Base-by-base conservation (phyloP, 2,329 filamentous ascomycete genomes). In the Pestalotiopsis sp. region DNA sequence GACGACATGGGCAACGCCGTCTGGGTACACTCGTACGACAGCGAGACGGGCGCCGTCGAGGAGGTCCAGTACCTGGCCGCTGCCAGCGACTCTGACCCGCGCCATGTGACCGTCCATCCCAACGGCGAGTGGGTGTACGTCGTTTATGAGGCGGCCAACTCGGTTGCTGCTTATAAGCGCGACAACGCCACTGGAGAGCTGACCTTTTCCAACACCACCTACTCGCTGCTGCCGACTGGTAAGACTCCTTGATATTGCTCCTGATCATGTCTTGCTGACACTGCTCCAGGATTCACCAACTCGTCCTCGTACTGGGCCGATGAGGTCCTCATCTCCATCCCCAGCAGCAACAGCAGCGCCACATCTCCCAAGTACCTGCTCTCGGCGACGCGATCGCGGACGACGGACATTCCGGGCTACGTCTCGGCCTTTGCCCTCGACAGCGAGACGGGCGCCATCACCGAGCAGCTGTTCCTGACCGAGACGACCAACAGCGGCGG, bases 1-100 rank as follows among this genome's bases (percentile, higher is more conserved):
- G 76, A 78, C 61, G 74, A 76, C 63, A 75, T 72, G 70, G 76
- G 74, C 30, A 75, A 77, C 66, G 72, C 74, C 3, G 72, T 78
- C 10, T 78, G 76, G 76, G 69, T 70, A 4, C 76, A 77, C 67
- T 68, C 68, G 4, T 68, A 73, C 55, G 73, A 77, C 60, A 70
- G 22, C 30, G 66, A 61, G 38, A 70, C 70, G 13, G 74, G 68
- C 17, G 66, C 67, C 35, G 67, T 72, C 4, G 68, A 67, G 38
- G 68, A 73, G 63, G 65, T 73, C 48, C 71, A 72, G 65, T 71
- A 70, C 65, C 70, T 69, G 40, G 68, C 48, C 26, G 72, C 70
- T 57, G 70, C 74, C 4, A 65, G 65, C 35, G 73, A 71, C 1
- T 68, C 71, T 3, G 69, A 76, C 44, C 75, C 76, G 3, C 60